These are phyloP conservation scores for Ottelia alismoides DNA, from an alignment of 106 monocot species.

Conservation along the genomic window DNA sequence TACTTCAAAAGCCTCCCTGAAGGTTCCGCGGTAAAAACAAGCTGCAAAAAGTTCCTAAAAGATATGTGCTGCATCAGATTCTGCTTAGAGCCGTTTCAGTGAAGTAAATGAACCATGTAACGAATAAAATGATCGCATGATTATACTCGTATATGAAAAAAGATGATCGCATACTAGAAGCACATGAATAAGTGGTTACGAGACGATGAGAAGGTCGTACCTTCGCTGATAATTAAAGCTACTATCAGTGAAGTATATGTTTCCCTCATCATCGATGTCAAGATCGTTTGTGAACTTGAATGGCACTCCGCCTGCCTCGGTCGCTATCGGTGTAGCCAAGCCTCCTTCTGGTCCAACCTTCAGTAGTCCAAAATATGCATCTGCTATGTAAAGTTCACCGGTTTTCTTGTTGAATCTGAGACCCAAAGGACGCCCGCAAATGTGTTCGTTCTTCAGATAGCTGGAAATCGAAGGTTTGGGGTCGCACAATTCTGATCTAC, in stretches of 20 bases:
- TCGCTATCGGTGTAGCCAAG: slow-evolving; percentile 55
- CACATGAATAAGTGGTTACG: no score
- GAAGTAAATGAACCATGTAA: no score
- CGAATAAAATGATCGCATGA: no score
- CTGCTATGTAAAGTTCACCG: slow-evolving; percentile 84
- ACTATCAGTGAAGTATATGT: slow-evolving; percentile 82
- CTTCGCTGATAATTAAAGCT: slow-evolving; percentile 79
- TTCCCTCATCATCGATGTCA: slow-evolving; percentile 85
- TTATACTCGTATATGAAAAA: no score
- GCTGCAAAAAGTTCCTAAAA: slow-evolving; percentile 83
- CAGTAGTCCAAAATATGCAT: slow-evolving; percentile 90
- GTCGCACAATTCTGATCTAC: slow-evolving; percentile 56
- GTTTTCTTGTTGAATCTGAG: slow-evolving; percentile 80
- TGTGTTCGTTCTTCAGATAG: slow-evolving; percentile 82
- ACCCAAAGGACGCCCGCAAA: slow-evolving; percentile 88
- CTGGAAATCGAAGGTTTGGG: slow-evolving; percentile 47
- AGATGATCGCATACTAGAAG: no score
- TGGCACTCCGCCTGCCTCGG: slow-evolving; percentile 73
- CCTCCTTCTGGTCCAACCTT: slow-evolving; percentile 95
- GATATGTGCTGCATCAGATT: no score
- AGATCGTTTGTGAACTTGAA: slow-evolving; percentile 90
- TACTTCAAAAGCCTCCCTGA: slow-evolving; percentile 83
- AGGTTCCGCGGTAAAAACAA: slow-evolving; percentile 70
- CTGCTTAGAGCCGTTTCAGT: no score
- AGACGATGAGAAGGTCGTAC: slow-evolving; percentile 27